Evolutionary conservation across 2,329 filamentous ascomycete genomes (phyloP).

Genomic region (Ophidiomyces ophidiicola): DNA sequence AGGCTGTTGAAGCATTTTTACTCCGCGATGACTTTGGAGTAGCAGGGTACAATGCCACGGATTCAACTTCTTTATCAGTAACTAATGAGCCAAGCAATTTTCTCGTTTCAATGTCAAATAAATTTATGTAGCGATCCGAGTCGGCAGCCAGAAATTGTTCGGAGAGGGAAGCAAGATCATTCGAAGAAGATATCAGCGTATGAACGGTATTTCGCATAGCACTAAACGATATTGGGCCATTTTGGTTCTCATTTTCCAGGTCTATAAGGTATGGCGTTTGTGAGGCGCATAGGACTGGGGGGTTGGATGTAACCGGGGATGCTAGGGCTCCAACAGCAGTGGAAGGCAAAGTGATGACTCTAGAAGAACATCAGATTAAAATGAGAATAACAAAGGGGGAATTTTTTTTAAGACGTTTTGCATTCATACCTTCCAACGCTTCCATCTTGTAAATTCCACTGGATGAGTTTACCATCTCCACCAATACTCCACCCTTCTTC

Average conservation of each 20-base stretch:
- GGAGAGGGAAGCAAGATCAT: slow-evolving; percentile 22
- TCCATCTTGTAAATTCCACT: slow-evolving; percentile 40
- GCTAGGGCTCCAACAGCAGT: slow-evolving; percentile 32
- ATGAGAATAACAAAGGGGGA: slow-evolving; percentile 7
- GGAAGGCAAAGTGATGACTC: slow-evolving; percentile 34
- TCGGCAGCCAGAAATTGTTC: slow-evolving; percentile 39
- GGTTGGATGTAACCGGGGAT: slow-evolving; percentile 30
- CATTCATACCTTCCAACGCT: slow-evolving; percentile 32
- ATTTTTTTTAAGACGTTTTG: not conserved
- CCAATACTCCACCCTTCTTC: slow-evolving; percentile 43
- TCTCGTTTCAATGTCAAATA: slow-evolving; percentile 35
- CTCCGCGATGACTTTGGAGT: slow-evolving; percentile 13
- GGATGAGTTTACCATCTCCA: slow-evolving; percentile 40
- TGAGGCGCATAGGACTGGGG: slow-evolving; percentile 40
- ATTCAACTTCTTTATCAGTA: slow-evolving; percentile 36
- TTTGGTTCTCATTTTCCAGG: slow-evolving; percentile 27
- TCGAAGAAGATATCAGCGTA: slow-evolving; percentile 34
- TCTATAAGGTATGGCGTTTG: slow-evolving; percentile 38
- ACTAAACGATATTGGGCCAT: slow-evolving; percentile 33
- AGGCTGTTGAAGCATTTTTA: slow-evolving; percentile 12
- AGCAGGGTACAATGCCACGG: slow-evolving; percentile 27
- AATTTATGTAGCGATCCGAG: slow-evolving; percentile 39
- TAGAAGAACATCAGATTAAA: slow-evolving; percentile 17
- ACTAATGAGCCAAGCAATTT: slow-evolving; percentile 39
- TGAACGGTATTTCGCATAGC: slow-evolving; percentile 41